Base-by-base conservation (phyloP, 108 stramenopile species). In the Bacterosira constricta region DNA sequence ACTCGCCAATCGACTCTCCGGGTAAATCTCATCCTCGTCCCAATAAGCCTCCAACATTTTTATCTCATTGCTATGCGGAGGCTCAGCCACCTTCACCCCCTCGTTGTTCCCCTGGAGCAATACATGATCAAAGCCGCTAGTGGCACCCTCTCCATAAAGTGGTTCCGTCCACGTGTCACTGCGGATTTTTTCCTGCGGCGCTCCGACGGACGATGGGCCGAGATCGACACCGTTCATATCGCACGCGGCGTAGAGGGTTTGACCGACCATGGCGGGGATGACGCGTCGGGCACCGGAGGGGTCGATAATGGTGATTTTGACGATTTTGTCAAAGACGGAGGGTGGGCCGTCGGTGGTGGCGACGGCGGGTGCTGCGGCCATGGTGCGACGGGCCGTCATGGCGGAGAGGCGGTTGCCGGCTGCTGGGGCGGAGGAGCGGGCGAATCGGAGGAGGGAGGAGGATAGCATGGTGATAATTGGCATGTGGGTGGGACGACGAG, bases 61-160 rank as follows among this genome's bases (percentile, higher is more conserved):
- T 25, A 65, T 50, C 79, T 96, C 95, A 46, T 72, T 58, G 3
- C 37, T 44, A 32, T 82, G 82, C 29, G 67, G 82, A 11, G 86
- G 90, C 25, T 69, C 69, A 8, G 85, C 86, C 23, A 83, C 80
- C 5, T 63, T 75, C n/a, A 81, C 71, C 32, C 92, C 92, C 36
- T 84, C 73, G 32, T 51, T 60, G 0, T 47, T 68, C 51, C 83
- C 86, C 32, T 75, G 77, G 69, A 96, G 71, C 34, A 92, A 54
- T 25, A 96, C 91, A 64, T 94, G 92, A 68, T 96, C 95, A 78
- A 86, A 96, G 53, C 88, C 95, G 30, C 87, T 80, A 12, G 82
- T 87, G n/a, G 86, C 69, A 25, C 92, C 95, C 65, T 89, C 88
- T 21, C 95, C 95, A 73, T 89, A 96, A 12, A 93, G 82, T 11